A percentile compares a stretch with the other conserved stretches of the same genome.
These are phyloP conservation scores for Neurospora sp. DNA, from an alignment of 495 filamentous ascomycete genomes.

Conservation along the genomic window DNA sequence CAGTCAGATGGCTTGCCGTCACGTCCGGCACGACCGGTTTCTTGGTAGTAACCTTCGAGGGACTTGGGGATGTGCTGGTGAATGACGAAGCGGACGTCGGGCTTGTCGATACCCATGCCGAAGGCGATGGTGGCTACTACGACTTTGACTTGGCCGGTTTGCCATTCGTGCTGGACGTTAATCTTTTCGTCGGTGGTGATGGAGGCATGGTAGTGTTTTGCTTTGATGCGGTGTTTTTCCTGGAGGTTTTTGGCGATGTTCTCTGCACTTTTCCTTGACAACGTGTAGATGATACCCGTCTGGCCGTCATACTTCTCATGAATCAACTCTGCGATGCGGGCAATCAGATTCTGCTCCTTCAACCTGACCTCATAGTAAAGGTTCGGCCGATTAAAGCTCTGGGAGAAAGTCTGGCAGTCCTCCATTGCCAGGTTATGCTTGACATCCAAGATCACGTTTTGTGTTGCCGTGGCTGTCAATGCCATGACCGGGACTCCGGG, in stretches of 20 bases:
- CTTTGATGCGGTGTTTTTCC: conserved; percentile 52
- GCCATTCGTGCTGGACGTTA: conserved; percentile 70
- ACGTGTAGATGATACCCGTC: conserved; percentile 89
- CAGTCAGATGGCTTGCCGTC: conserved; percentile 83
- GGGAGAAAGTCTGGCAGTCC: conserved; percentile 63
- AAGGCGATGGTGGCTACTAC: conserved; percentile 99
- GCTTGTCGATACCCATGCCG: conserved; percentile 98
- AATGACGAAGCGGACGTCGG: conserved; percentile 90
- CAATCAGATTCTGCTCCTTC: conserved; percentile 44
- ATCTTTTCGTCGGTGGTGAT: conserved; percentile 55
- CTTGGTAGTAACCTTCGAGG: conserved; percentile 97
- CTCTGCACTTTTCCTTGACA: conserved; percentile 78
- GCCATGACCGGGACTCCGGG: conserved; percentile 83
- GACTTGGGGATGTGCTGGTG: conserved; percentile 88
- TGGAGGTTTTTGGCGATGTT: conserved; percentile 59
- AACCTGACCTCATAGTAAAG: conserved; percentile 71
- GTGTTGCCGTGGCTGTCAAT: conserved; percentile 86
- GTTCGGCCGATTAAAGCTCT: conserved; percentile 93
- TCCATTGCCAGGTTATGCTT: conserved; percentile 78
- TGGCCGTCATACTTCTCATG: conserved; percentile 52
- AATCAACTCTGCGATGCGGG: conserved; percentile 65
- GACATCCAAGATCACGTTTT: conserved; percentile 83
- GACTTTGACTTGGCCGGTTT: conserved; percentile 64
- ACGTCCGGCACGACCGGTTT: conserved; percentile 87
- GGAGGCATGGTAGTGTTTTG: conserved; percentile 77